Evolutionary conservation across 495 filamentous ascomycete genomes (phyloP).

Genomic region (Penicillium cataractarum): DNA sequence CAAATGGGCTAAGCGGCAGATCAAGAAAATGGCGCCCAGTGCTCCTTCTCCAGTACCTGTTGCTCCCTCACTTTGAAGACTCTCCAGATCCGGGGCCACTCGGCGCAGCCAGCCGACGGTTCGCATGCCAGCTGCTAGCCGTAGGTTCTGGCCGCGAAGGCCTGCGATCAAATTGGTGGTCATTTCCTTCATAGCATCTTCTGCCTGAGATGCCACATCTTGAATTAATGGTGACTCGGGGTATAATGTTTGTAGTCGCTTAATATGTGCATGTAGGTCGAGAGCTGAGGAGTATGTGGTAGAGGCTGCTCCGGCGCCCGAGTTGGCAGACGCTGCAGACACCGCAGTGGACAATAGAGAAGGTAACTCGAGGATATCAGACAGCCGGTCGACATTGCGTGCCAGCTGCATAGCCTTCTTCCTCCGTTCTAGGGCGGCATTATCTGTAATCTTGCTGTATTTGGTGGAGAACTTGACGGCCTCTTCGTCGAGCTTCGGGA

Average conservation of each 20-base stretch:
- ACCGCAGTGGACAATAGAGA: slow-evolving; percentile 79
- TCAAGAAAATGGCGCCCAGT: slow-evolving; percentile 82
- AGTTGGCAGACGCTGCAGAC: slow-evolving; percentile 57
- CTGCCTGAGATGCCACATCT: slow-evolving; percentile 75
- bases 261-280: slow-evolving; percentile 92
- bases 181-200: slow-evolving; percentile 88
- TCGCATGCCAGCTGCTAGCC: slow-evolving; percentile 88
- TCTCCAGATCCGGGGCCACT: slow-evolving; percentile 78
- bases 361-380: slow-evolving; percentile 91
- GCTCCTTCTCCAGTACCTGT: slow-evolving; percentile 58
- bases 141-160: slow-evolving; percentile 76
- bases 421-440: slow-evolving; percentile 72
- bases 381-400: slow-evolving; percentile 84
- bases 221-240: slow-evolving; percentile 74
- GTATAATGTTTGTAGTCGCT: slow-evolving; percentile 80
- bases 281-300: slow-evolving; percentile 88
- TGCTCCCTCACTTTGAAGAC: slow-evolving; percentile 43
- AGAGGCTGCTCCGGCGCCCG: slow-evolving; percentile 52
- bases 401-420: slow-evolving; percentile 84
- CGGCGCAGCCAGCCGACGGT: slow-evolving; percentile 90
- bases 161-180: slow-evolving; percentile 79
- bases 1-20: slow-evolving; percentile 81
- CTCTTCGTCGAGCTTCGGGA: slow-evolving; percentile 80
- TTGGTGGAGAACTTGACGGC: slow-evolving; percentile 80
- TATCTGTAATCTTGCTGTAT: slow-evolving; percentile 75